These are phyloP conservation scores for Lachnum nothofagi DNA, from an alignment of 2,329 filamentous ascomycete genomes.

Conservation along the genomic window DNA sequence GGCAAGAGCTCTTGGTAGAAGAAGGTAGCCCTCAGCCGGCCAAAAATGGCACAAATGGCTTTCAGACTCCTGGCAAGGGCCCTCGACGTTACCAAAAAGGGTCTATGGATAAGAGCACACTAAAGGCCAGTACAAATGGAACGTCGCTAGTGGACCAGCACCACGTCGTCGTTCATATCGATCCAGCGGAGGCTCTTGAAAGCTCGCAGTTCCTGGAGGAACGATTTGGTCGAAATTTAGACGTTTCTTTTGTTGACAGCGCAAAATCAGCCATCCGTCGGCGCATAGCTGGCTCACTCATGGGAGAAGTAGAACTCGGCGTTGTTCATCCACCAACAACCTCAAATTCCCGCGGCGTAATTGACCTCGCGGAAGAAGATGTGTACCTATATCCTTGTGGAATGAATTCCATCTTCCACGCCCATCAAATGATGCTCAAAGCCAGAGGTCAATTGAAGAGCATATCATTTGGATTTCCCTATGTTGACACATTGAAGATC, in stretches of 20 bases:
- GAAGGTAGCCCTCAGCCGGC: constrained; percentile 28
- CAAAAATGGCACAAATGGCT: constrained; percentile 17
- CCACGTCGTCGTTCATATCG: constrained; percentile 1
- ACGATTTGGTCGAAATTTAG: constrained; percentile 86
- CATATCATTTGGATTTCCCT: constrained; percentile 94
- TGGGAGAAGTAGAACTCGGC: constrained; percentile 62
- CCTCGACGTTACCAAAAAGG: constrained; percentile 73
- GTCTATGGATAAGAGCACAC: constrained; percentile 40
- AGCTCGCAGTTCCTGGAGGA: constrained; percentile 83
- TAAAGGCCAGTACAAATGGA: constrained; percentile 14
- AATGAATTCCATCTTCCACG: constrained; percentile 93
- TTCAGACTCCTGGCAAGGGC: constrained; percentile 50
- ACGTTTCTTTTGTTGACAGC: constrained; percentile 69
- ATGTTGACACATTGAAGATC: constrained; percentile 93
- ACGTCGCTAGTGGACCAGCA: not conserved
- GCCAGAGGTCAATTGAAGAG: constrained; percentile 64
- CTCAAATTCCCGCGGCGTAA: constrained; percentile 50
- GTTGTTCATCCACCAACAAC: constrained; percentile 48
- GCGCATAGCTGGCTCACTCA: constrained; percentile 82
- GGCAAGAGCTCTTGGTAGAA: constrained; percentile 60
- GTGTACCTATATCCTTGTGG: constrained; percentile 84
- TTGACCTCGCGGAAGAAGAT: constrained; percentile 73
- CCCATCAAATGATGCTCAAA: constrained; percentile 68
- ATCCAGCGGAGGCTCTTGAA: constrained; percentile 46
- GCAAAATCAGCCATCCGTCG: constrained; percentile 81